Evolutionary conservation across 768 basidiomycete species (phyloP).

Genomic region (Cystobasidium ongulense): DNA sequence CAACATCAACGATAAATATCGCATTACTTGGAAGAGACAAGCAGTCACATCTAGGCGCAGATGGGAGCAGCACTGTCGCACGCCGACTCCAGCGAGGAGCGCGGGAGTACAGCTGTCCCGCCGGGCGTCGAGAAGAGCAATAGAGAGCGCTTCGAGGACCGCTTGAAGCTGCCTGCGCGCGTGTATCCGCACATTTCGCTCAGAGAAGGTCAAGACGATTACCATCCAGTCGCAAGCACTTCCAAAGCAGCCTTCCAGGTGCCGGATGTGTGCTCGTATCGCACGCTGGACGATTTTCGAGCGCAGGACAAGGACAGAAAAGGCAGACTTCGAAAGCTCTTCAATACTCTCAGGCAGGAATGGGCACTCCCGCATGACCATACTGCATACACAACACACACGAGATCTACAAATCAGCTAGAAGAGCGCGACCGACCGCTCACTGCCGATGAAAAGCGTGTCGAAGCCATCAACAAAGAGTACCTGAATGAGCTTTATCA

Average conservation of each 20-base stretch:
- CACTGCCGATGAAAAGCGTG: conserved; percentile 16
- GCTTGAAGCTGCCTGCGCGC: background rate
- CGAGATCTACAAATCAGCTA: background rate
- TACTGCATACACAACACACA: background rate
- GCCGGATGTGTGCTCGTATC: background rate
- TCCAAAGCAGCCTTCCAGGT: conserved; percentile 1
- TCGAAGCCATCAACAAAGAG: background rate
- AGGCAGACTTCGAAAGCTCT: conserved; percentile 22
- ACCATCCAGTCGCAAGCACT: conserved; percentile 2
- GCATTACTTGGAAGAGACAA: background rate
- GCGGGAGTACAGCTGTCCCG: background rate
- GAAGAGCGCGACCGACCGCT: background rate
- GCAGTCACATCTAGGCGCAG: background rate
- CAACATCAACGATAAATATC: background rate
- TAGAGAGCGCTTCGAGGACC: conserved; percentile 10
- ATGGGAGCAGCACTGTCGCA: background rate
- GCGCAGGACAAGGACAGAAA: conserved; percentile 21
- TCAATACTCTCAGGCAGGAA: conserved; percentile 12
- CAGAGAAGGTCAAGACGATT: background rate
- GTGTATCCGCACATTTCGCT: conserved; percentile 2
- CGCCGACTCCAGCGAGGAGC: background rate
- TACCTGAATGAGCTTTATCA: conserved; percentile 27
- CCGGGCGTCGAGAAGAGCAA: background rate
- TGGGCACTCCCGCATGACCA: conserved; percentile 12
- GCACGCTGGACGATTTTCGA: conserved; percentile 11